A percentile compares a stretch with the other conserved stretches of the same genome.
phyloP scores from a whole-genome alignment of 352 stramenopile species.

The Globisporangium heterothallicum region DNA sequence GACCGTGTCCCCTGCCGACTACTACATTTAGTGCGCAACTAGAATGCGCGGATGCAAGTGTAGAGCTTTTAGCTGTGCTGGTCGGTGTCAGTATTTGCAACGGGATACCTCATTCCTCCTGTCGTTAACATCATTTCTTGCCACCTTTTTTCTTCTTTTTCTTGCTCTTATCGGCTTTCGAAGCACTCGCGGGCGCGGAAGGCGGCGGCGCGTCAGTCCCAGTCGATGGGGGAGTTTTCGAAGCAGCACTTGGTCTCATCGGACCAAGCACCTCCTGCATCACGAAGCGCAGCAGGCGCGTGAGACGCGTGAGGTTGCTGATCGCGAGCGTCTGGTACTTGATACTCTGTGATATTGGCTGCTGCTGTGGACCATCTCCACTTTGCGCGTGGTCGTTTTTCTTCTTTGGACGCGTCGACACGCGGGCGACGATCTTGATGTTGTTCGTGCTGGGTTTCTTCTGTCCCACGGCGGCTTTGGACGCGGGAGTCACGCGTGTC shows the following conservation, averaged over 20 bases:
- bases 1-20: too few species aligned
- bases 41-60: too few species aligned
- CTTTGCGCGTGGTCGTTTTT: neutral
- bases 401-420: slow-evolving; percentile 19
- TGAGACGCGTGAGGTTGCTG: slow-evolving; percentile 33
- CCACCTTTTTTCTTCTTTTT: slow-evolving; percentile 42
- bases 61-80: too few species aligned
- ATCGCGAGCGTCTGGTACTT: slow-evolving; percentile 14
- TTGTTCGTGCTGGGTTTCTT: slow-evolving; percentile 19
- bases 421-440: slow-evolving; percentile 39
- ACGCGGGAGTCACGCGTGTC: slow-evolving; percentile 18
- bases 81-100: too few species aligned
- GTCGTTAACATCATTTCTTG: too few species aligned
- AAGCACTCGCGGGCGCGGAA: neutral
- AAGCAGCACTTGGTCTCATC: slow-evolving; percentile 26
- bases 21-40: too few species aligned
- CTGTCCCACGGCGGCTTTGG: neutral
- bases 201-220: slow-evolving; percentile 1
- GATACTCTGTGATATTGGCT: slow-evolving; percentile 14
- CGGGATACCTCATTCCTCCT: too few species aligned
- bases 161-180: slow-evolving; percentile 14
- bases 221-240: neutral
- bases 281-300: slow-evolving; percentile 50
- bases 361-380: slow-evolving; percentile 3
- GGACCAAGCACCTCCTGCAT: slow-evolving; percentile 65